phyloP scores from a whole-genome alignment of 305 asterid species.

The Stenogyne calaminthoides region DNA sequence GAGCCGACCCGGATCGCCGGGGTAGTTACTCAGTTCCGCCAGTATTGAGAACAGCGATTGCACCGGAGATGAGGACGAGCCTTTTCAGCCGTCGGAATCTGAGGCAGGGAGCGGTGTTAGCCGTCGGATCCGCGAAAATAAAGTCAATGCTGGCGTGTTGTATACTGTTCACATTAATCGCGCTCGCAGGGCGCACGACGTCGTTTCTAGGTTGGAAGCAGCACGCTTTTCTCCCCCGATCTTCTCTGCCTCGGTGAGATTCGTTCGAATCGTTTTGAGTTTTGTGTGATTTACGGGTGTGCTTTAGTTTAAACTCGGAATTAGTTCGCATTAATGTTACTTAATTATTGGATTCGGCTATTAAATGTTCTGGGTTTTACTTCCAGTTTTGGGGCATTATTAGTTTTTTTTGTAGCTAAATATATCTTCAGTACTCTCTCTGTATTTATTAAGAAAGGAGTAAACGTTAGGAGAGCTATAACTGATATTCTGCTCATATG shows the following conservation, averaged over 20 bases:
- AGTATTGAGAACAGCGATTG: not conserved
- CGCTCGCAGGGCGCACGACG: constrained; percentile 51
- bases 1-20: constrained; percentile 39
- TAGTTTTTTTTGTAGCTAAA: constrained; percentile 13
- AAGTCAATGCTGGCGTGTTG: constrained; percentile 57
- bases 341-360: constrained; percentile 9
- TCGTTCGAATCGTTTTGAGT: not conserved
- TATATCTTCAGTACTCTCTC: constrained; percentile 5
- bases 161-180: constrained; percentile 43
- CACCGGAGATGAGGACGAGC: constrained; percentile 45
- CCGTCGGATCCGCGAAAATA: constrained; percentile 63
- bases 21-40: constrained; percentile 27
- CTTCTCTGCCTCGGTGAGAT: constrained; percentile 50
- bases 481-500: not conserved
- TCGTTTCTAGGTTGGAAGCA: constrained; percentile 62
- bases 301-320: constrained; percentile 10
- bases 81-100: constrained; percentile 69
- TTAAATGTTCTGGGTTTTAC: not conserved
- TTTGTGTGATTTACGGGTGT: constrained; percentile 10
- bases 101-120: constrained; percentile 63
- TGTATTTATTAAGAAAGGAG: not conserved
- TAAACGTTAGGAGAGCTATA: constrained; percentile 3
- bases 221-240: constrained; percentile 34
- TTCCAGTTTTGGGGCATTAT: not conserved
- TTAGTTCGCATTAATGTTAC: constrained; percentile 19